Evolutionary conservation across 306 rosid species (phyloP).

Genomic region (Dryas octopetala): DNA sequence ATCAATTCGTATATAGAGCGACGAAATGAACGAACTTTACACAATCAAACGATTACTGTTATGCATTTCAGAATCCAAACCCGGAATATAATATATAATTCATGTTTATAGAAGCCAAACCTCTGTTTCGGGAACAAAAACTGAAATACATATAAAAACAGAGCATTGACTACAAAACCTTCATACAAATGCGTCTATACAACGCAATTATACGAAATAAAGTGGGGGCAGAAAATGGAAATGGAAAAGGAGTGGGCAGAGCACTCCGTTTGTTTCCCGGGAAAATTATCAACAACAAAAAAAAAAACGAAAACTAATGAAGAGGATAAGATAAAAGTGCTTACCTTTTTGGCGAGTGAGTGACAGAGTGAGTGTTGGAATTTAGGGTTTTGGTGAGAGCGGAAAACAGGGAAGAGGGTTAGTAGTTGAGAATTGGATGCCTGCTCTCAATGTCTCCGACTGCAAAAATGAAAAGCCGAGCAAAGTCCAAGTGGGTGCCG

Average conservation of each 20-base stretch:
- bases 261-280: background rate
- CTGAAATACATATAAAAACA: background rate
- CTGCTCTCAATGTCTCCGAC: background rate
- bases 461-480: background rate
- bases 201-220: background rate
- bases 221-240: background rate
- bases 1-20: background rate
- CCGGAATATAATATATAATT: background rate
- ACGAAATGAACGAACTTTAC: background rate
- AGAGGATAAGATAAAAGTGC: background rate
- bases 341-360: conserved; percentile 4
- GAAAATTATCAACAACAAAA: background rate
- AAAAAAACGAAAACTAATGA: background rate
- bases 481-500: no score
- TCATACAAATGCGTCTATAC: background rate
- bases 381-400: background rate
- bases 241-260: background rate
- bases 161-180: conserved; percentile 7
- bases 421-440: background rate
- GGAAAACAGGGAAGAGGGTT: background rate
- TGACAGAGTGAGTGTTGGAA: background rate
- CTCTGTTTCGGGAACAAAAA: background rate
- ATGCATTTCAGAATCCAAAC: background rate
- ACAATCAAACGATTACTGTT: background rate
- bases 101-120: background rate